phyloP scores from a whole-genome alignment of 768 basidiomycete species.

The Asterophora parasitica region DNA sequence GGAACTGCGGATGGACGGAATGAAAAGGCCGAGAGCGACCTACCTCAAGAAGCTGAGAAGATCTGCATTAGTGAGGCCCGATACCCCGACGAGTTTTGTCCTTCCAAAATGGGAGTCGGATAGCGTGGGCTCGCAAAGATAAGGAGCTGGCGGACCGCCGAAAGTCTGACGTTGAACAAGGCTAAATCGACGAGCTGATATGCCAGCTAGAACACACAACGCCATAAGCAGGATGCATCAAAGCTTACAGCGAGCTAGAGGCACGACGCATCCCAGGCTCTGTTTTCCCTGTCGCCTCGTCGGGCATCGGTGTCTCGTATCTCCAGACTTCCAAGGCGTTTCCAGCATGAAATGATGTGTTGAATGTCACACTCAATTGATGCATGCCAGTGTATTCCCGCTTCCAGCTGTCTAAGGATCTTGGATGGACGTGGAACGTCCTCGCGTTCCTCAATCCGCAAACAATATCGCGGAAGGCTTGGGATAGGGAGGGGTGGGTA shows the following conservation, averaged over 20 bases:
- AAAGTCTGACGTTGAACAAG: neutral
- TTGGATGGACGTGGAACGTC: neutral
- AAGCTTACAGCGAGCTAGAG: too few species aligned
- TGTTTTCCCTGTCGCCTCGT: neutral
- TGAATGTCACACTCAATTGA: conserved; percentile 5
- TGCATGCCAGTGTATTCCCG: neutral
- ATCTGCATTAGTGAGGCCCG: conserved; percentile 10
- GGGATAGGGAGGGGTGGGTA: neutral
- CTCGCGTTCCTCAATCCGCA: neutral
- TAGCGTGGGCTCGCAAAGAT: neutral
- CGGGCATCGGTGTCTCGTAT: conserved; percentile 1
- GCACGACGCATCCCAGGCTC: neutral
- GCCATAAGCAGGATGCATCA: too few species aligned
- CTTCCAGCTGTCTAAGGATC: neutral
- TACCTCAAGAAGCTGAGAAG: conserved; percentile 6
- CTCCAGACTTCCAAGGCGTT: conserved; percentile 1
- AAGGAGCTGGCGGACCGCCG: conserved; percentile 2
- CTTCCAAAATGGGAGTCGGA: conserved; percentile 1
- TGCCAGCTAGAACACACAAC: too few species aligned
- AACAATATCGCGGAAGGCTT: conserved; percentile 6
- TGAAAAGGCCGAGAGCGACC: conserved; percentile 1
- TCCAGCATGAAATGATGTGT: conserved; percentile 4
- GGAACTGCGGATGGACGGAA: conserved; percentile 3
- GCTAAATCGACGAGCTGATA: neutral
- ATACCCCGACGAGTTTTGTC: neutral